Evolutionary conservation across 208 protist species (phyloP).

Genomic region (Wallacemonas sp.): DNA sequence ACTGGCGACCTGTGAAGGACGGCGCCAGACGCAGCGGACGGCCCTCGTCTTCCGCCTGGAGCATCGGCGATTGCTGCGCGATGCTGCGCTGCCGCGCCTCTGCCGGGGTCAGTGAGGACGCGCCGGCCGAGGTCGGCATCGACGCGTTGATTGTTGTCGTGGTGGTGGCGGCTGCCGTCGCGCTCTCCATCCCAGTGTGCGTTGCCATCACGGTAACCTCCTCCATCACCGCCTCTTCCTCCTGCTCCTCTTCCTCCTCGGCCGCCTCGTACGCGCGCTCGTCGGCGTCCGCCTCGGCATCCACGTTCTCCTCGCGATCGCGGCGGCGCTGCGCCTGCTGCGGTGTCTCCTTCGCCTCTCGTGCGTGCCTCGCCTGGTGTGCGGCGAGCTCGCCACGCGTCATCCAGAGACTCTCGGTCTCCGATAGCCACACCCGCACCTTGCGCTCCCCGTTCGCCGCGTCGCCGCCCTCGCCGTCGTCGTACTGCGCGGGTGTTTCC

Average conservation of each 20-base stretch:
- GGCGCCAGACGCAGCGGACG: conserved; percentile 46
- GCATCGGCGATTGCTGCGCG: conserved; percentile 51
- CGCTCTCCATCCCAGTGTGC: too few relatives aligned
- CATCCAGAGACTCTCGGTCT: conserved; percentile 60
- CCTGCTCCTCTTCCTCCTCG: conserved; percentile 4
- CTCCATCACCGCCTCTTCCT: conserved; percentile 13
- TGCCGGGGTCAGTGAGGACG: conserved; percentile 7
- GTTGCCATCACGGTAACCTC: neutral
- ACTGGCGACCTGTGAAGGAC: conserved; percentile 55
- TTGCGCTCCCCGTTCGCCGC: conserved; percentile 5
- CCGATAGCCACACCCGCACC: conserved; percentile 61
- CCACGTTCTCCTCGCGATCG: neutral
- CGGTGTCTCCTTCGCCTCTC: conserved; percentile 5
- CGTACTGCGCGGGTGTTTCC: conserved; percentile 10
- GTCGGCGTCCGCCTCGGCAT: conserved; percentile 19
- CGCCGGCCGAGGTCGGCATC: neutral
- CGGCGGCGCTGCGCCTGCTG: neutral
- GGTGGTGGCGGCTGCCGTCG: neutral
- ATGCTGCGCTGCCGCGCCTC: conserved; percentile 27
- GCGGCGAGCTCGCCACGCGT: conserved; percentile 36
- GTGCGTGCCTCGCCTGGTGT: conserved; percentile 21
- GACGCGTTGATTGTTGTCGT: too few relatives aligned
- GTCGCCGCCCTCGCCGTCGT: neutral
- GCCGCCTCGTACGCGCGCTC: neutral
- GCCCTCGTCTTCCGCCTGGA: conserved; percentile 61